phyloP scores from a whole-genome alignment of 768 basidiomycete genomes.

The Phylloporus sp. region DNA sequence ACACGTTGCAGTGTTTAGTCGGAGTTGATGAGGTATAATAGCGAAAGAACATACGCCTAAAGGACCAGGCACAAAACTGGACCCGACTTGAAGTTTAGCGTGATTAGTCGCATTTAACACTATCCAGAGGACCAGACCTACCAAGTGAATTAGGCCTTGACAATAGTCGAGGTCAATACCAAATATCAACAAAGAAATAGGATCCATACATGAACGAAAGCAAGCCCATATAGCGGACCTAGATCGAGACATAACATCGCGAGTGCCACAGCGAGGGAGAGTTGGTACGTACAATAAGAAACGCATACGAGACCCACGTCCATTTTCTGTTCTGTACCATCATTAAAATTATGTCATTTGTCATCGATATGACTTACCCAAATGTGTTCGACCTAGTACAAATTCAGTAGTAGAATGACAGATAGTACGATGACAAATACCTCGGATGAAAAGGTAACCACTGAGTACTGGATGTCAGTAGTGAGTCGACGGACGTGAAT shows the following conservation, averaged over 20 bases:
- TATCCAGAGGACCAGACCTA: neutral
- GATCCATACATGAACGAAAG: neutral
- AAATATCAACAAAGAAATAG: neutral
- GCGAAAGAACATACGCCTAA: neutral
- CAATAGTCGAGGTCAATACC: neutral
- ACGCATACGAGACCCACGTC: constrained; percentile 5
- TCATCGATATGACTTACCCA: constrained; percentile 2
- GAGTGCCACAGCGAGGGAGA: neutral
- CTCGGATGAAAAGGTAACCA: constrained; percentile 6
- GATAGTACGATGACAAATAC: neutral
- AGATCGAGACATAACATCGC: neutral
- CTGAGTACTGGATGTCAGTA: neutral
- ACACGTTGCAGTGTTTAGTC: neutral
- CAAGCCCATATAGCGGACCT: constrained; percentile 11
- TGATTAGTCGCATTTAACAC: neutral
- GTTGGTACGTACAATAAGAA: neutral
- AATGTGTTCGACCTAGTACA: constrained; percentile 2
- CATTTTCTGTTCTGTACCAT: constrained; percentile 1
- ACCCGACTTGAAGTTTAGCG: neutral
- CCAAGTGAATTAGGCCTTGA: neutral
- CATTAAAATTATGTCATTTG: neutral
- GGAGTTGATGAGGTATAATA: neutral
- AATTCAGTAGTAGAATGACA: neutral
- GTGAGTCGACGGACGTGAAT: neutral
- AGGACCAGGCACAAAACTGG: constrained; percentile 3